Percentiles rank a stretch among this genome's conserved stretches.
These are phyloP conservation scores for Psidium friedrichsthalianum DNA, from an alignment of 345 rosid species.

Conservation along the genomic window DNA sequence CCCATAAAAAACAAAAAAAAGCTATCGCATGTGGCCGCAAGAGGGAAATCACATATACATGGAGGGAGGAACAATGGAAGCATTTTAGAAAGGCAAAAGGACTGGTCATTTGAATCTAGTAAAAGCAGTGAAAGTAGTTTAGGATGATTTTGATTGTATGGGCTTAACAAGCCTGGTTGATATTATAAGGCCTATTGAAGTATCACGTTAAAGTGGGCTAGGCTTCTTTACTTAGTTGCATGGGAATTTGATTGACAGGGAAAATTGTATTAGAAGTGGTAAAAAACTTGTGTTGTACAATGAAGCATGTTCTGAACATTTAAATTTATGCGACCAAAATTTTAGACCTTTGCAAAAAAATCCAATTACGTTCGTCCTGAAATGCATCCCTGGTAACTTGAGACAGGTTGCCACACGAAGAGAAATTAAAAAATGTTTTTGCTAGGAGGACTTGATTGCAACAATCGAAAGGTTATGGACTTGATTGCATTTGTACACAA, in stretches of 20 bases:
- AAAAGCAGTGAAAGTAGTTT: too few species aligned
- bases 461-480: background rate
- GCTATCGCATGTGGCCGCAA: too few species aligned
- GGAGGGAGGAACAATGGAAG: too few species aligned
- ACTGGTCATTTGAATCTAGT: too few species aligned
- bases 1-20: too few species aligned
- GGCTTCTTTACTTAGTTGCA: too few species aligned
- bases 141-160: too few species aligned
- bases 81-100: too few species aligned
- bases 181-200: too few species aligned
- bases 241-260: background rate
- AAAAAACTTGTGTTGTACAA: background rate
- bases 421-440: background rate
- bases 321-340: background rate
- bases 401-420: background rate
- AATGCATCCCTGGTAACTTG: background rate
- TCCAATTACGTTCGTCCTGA: background rate
- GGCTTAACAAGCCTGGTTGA: too few species aligned
- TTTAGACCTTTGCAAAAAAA: background rate
- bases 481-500: background rate
- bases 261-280: background rate
- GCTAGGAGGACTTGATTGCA: background rate
- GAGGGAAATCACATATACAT: too few species aligned
- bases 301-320: background rate
- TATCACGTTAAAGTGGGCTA: too few species aligned